Conservation (phyloP, 306 rosid species). For the Castanea sativa region DNA sequence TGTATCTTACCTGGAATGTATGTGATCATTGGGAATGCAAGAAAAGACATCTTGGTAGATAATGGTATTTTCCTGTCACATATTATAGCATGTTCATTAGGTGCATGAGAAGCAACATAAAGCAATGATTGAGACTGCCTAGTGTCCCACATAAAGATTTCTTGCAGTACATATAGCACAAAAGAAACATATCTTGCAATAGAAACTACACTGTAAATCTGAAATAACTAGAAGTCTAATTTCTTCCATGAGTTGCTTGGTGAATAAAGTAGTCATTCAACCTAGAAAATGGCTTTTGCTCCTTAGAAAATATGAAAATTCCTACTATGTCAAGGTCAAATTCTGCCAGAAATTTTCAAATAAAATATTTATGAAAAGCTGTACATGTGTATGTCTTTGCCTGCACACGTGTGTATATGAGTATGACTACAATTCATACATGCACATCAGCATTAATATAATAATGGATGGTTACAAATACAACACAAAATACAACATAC, state of each 20-base stretch:
- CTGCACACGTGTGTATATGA: background rate
- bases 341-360: background rate
- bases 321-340: background rate
- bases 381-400: background rate
- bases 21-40: constrained; percentile 81
- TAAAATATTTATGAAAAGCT: background rate
- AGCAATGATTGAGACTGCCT: background rate
- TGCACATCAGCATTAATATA: background rate
- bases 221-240: background rate
- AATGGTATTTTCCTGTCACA: constrained; percentile 70
- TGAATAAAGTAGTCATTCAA: background rate
- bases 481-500: background rate
- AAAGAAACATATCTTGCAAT: background rate
- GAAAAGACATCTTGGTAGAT: constrained; percentile 90
- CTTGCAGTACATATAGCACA: background rate
- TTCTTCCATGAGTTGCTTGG: background rate
- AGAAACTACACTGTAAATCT: background rate
- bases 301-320: background rate
- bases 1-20: constrained; percentile 65
- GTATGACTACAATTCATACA: background rate
- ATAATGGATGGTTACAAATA: constrained; percentile 5
- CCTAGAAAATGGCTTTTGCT: background rate
- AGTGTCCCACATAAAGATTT: background rate
- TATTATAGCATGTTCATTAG: background rate
- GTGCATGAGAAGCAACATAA: background rate